Base-by-base conservation (phyloP, 2,329 filamentous ascomycete genomes). In the Hymenoscyphus fraxineus region DNA sequence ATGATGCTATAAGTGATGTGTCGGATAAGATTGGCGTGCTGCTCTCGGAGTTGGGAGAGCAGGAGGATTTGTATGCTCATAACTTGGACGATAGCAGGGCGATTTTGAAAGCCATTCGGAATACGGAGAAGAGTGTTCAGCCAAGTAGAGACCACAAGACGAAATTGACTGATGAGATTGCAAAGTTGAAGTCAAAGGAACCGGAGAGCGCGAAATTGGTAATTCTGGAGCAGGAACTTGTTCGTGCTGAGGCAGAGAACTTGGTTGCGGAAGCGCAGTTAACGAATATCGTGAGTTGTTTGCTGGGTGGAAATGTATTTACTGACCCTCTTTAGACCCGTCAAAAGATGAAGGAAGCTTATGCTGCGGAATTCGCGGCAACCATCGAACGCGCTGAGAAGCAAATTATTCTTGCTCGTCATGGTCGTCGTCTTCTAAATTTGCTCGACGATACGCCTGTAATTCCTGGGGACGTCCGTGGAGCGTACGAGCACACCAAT, bases 321-420 rank as follows among this genome's bases (percentile, higher is more conserved):
- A 54, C 60, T 69, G 27, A 71, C 32, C 31, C 3, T 1, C 32
- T 47, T 54, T 19, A 95, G 91, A 98, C 95, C 41, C 91, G 95
- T 64, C 91, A 95, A 78, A 98, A 97, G 80, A 84, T 99, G 79
- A 97, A 96, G 80, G 92, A 97, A 78, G 92, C 95, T 31, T 98
- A 94, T 75, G 91, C 93, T 70, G 78, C 91, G 66, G 93, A 98
- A 76, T 91, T 97, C 69, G 86, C 90, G 16, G 93, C 93, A 65
- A 91, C 93, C 22, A 96, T 99, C 72, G 95, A 99, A 81, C 90
- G 94, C 39, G 93, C 93, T 31, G 95, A 98, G 81, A 98, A 98
- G 81, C 95, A 99, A 77, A 91, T 94, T 72, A 91, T 99, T 66
- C 85, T 99, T 16, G 94, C 95, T 64, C 91, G 91, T 73, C 93